Percentiles rank a stretch among this genome's conserved stretches.
phyloP scores from a whole-genome alignment of 352 stramenopile species.

The Vaucheria bursata region DNA sequence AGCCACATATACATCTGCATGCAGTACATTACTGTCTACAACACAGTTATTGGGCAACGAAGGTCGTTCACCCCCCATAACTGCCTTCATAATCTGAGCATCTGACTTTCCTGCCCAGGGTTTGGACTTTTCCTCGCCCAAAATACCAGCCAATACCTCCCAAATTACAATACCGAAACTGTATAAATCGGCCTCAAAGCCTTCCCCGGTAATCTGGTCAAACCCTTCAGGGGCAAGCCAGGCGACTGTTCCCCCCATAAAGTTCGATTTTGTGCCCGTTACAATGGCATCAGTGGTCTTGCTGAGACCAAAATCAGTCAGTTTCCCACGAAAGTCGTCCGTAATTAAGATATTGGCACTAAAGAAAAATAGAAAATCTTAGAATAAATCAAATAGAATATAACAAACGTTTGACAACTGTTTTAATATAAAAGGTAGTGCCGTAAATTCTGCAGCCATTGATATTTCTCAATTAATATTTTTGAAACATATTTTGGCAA shows the following conservation, averaged over 20 bases:
- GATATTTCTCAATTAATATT: too few relatives aligned
- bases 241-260: not conserved
- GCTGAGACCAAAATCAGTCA: too few relatives aligned
- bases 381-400: too few relatives aligned
- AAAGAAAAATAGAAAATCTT: too few relatives aligned
- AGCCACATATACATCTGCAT: not conserved
- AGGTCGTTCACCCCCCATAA: not conserved
- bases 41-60: not conserved
- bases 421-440: too few relatives aligned
- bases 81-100: not conserved
- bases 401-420: too few relatives aligned
- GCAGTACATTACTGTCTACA: not conserved
- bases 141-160: not conserved
- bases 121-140: not conserved
- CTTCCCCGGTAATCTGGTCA: too few relatives aligned
- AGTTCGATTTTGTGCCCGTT: not conserved
- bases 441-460: too few relatives aligned
- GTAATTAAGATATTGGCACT: not conserved
- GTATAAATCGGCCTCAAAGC: not conserved
- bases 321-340: not conserved
- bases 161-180: not conserved
- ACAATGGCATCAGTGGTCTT: not conserved
- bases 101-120: not conserved
- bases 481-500: too few relatives aligned
- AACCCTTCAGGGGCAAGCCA: not conserved